Evolutionary conservation across 768 basidiomycete species (phyloP), one percentile per base, ranked within the genome.

Genomic region (Leucocoprinus birnbaumii): DNA sequence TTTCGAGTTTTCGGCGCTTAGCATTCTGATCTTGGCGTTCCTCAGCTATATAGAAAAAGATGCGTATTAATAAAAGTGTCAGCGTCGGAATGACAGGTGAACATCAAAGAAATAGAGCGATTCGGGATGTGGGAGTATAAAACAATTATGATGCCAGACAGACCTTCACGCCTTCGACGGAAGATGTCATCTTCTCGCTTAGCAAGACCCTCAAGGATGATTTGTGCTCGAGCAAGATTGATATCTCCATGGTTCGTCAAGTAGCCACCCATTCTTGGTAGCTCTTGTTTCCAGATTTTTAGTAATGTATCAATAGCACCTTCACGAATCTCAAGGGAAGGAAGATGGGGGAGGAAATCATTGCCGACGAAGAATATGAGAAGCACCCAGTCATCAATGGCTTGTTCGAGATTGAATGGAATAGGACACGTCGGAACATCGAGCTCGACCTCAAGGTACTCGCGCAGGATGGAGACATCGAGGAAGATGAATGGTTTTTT

Each of bases 361-460:
- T 99, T 99, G 63, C 97, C 97, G 69, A 99, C 97, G 73, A 99
- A 98, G 85, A 99, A 99, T 63, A 98, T 98, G 65, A 99, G 84
- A 66, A 99, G 85, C 63, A 99, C 93, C 97, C 97, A 99, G 71
- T 99, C 97, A 81, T 99, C 97, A 71, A 99, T 91, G 35, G 97
- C 94, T 71, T 89, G 87, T 72, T 99, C 97, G 70, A 98, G 79
- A 64, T 90, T 85, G 81, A 96, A 98, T 27, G 87, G 85, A 74
- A 97, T 94, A 2, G 86, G 75, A 16, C 80, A 71, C 57, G 82
- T 73, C n/a, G 87, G 76, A 27, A 96, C 80, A 72, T 92, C 85
- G 61, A 99, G 87, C 69, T 98, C 97, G 68, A 91, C 85, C 74
- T 96, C 92, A 62, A 99, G 87, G 76, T 99, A 99, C 75, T 99